Percentiles rank a stretch among this genome's conserved stretches.
Conservation (phyloP, 345 rosid genomes). For the Aquilaria malaccensis region DNA sequence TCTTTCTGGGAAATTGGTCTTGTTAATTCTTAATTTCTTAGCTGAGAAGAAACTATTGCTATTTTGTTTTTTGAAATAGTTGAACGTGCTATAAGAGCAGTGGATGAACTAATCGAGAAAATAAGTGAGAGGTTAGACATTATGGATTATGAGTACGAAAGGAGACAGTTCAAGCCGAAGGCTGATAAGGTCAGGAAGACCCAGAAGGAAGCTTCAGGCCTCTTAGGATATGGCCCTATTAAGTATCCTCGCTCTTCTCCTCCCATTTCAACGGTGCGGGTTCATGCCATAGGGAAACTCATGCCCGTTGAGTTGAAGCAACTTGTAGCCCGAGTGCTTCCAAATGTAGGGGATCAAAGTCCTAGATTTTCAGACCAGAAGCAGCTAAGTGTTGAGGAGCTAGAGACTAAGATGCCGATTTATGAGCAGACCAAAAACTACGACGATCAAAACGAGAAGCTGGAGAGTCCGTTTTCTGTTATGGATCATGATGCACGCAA, state of each 20-base stretch:
- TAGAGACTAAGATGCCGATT: constrained; percentile 12
- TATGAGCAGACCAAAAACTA: constrained; percentile 11
- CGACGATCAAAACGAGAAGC: not conserved
- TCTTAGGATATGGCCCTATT: too few relatives aligned
- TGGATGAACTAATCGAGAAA: constrained; percentile 34
- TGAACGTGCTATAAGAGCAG: constrained; percentile 34
- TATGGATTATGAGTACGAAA: constrained; percentile 38
- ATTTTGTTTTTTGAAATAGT: constrained; percentile 17
- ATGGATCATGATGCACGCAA: not conserved
- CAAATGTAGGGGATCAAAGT: constrained; percentile 26
- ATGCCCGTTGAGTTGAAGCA: constrained; percentile 58
- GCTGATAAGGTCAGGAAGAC: constrained; percentile 14
- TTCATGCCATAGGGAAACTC: constrained; percentile 59
- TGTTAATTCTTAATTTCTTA: not conserved
- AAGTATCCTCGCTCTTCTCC: too few relatives aligned
- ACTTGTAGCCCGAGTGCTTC: constrained; percentile 38
- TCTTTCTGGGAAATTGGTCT: not conserved
- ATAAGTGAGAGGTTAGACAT: constrained; percentile 31
- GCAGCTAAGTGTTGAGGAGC: constrained; percentile 17
- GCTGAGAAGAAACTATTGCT: not conserved
- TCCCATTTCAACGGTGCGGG: constrained; percentile 12
- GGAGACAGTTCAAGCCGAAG: constrained; percentile 10
- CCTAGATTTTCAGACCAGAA: constrained; percentile 11
- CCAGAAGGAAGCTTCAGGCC: constrained; percentile 7
- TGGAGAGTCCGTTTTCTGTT: not conserved